Evolutionary conservation across 768 basidiomycete species (phyloP).

Genomic region (Plicaturopsis crispa): DNA sequence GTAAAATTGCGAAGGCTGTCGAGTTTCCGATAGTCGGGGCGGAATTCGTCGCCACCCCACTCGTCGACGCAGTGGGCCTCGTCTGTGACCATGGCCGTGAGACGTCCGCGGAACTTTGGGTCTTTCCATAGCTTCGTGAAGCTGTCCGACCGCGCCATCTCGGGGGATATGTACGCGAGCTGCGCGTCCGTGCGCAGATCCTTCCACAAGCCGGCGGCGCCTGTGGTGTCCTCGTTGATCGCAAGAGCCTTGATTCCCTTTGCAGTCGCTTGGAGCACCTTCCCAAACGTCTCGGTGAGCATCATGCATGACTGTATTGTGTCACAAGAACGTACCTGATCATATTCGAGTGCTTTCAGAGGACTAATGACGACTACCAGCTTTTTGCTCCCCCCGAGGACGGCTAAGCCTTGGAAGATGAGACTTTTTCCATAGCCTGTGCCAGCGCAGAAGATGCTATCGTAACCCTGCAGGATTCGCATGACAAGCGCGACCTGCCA

Average conservation of each 20-base stretch:
- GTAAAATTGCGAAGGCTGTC: constrained; percentile 14
- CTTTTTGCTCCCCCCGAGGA: constrained; percentile 10
- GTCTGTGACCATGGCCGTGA: constrained; percentile 20
- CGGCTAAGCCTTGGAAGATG: constrained; percentile 18
- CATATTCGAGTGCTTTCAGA: constrained; percentile 20
- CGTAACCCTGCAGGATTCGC: constrained; percentile 13
- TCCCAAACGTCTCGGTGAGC: too few relatives aligned
- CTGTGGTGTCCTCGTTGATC: constrained; percentile 21
- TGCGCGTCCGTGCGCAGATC: constrained; percentile 6
- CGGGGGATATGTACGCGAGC: constrained; percentile 16
- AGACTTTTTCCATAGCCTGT: constrained; percentile 22
- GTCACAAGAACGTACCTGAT: constrained; percentile 23
- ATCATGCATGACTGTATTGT: too few relatives aligned
- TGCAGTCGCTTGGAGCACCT: constrained; percentile 13
- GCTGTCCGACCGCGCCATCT: constrained; percentile 18
- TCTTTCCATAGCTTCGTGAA: constrained; percentile 22
- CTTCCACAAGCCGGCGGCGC: constrained; percentile 10
- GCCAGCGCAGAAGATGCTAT: constrained; percentile 17
- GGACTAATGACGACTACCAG: constrained; percentile 20
- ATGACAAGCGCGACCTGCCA: constrained; percentile 8
- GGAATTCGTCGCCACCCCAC: constrained; percentile 22
- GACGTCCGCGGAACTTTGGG: constrained; percentile 14
- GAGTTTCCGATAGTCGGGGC: constrained; percentile 17
- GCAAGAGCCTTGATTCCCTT: constrained; percentile 18
- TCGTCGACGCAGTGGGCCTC: constrained; percentile 26